These are phyloP conservation scores for Tremella yokohamensis DNA, from an alignment of 768 basidiomycete species.

Conservation along the genomic window DNA sequence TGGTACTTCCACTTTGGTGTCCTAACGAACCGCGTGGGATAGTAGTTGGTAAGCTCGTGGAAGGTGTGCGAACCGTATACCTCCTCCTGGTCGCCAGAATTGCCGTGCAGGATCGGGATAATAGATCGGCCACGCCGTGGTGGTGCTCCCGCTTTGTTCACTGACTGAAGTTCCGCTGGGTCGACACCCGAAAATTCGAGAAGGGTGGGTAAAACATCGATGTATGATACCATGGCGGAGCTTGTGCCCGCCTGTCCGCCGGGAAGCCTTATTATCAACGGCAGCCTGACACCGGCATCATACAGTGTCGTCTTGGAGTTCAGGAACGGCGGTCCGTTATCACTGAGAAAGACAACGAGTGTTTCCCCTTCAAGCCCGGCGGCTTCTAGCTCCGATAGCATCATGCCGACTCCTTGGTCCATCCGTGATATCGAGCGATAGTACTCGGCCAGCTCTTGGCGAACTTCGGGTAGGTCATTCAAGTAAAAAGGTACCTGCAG, in stretches of 20 bases:
- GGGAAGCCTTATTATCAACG: slow-evolving; percentile 23
- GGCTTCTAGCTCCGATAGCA: slow-evolving; percentile 13
- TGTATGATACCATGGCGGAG: slow-evolving; percentile 26
- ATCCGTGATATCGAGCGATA: slow-evolving; percentile 22
- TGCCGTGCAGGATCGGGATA: slow-evolving; percentile 18
- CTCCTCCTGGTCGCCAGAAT: slow-evolving; percentile 18
- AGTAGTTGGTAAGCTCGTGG: slow-evolving; percentile 27
- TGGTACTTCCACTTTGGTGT: slow-evolving; percentile 24
- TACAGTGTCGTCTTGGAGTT: slow-evolving; percentile 34
- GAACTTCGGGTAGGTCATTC: slow-evolving; percentile 14
- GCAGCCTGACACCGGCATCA: slow-evolving; percentile 27
- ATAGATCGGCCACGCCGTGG: slow-evolving; percentile 15
- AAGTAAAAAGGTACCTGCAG: slow-evolving; percentile 19
- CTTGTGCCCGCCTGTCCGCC: slow-evolving; percentile 9
- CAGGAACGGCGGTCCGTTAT: slow-evolving; percentile 33
- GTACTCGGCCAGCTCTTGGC: slow-evolving; percentile 22
- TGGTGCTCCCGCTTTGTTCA: slow-evolving; percentile 11
- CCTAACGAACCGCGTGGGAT: slow-evolving; percentile 19
- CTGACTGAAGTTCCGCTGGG: not conserved
- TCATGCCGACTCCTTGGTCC: slow-evolving; percentile 28
- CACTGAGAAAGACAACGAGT: slow-evolving; percentile 21
- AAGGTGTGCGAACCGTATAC: slow-evolving; percentile 31
- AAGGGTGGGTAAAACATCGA: slow-evolving; percentile 25
- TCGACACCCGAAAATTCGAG: slow-evolving; percentile 17
- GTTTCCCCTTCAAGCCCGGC: slow-evolving; percentile 17